Evolutionary conservation across 78 protist species (phyloP).

Genomic region (Dictyostelium discoideum): DNA sequence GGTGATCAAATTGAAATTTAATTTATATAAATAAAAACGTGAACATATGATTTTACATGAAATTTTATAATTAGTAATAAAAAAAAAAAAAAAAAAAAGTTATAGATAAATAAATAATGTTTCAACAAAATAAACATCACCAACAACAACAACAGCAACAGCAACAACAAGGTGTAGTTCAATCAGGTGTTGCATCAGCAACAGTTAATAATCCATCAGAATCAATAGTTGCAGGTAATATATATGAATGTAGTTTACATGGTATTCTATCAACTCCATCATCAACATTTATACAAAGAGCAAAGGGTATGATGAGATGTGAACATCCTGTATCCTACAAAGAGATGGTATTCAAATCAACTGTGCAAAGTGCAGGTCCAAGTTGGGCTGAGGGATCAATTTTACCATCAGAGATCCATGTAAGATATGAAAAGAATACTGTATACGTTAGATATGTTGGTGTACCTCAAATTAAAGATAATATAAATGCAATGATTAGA

Average conservation of each 20-base stretch:
- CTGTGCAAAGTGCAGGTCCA: slow-evolving; percentile 51
- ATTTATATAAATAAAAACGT: too few relatives aligned
- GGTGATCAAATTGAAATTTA: too few relatives aligned
- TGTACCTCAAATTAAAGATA: slow-evolving; percentile 64
- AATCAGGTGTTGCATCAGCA: neutral
- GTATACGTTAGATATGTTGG: slow-evolving; percentile 53
- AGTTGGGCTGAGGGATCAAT: slow-evolving; percentile 66
- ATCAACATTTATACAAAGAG: slow-evolving; percentile 45
- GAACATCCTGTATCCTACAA: slow-evolving; percentile 37
- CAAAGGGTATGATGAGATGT: slow-evolving; percentile 74
- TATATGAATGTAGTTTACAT: slow-evolving; percentile 64
- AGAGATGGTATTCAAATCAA: slow-evolving; percentile 49
- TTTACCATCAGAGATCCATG: slow-evolving; percentile 70
- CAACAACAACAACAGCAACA: neutral
- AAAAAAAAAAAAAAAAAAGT: too few relatives aligned
- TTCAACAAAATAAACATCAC: slow-evolving; percentile 19
- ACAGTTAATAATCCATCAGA: neutral
- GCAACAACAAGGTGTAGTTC: neutral
- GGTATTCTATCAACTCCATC: slow-evolving; percentile 74
- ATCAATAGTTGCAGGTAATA: slow-evolving; percentile 12
- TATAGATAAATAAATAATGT: neutral
- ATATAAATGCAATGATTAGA: slow-evolving; percentile 65
- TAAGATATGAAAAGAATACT: slow-evolving; percentile 36
- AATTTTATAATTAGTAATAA: neutral
- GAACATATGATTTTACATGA: too few relatives aligned